Conservation (phyloP, 441 rosid genomes). For the Corymbia calophylla region DNA sequence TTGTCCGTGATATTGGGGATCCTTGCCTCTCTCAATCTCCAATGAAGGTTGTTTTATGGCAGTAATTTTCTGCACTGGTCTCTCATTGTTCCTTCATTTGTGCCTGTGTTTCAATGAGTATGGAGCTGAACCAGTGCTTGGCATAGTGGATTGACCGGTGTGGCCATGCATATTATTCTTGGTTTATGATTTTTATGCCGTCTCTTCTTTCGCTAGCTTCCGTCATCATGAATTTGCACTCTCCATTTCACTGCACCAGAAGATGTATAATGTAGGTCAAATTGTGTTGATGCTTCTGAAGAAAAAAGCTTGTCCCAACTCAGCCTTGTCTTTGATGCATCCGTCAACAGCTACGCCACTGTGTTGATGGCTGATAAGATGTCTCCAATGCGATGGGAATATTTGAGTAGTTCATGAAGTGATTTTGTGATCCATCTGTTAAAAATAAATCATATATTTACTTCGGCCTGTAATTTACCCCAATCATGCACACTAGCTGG, state of each 20-base stretch:
- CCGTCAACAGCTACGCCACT: background rate
- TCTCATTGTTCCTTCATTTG: background rate
- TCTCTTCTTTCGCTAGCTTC: background rate
- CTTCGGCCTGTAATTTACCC: background rate
- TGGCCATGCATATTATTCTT: background rate
- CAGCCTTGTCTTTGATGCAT: background rate
- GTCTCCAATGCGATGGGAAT: background rate
- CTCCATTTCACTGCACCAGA: background rate
- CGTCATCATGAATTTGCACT: background rate
- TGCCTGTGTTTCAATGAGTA: background rate
- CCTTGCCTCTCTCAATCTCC: conserved; percentile 78
- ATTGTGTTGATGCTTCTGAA: background rate
- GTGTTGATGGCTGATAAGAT: background rate
- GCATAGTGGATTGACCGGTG: background rate
- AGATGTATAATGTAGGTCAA: background rate
- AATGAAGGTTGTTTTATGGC: conserved; percentile 60
- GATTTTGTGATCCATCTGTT: background rate
- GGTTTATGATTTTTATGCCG: background rate
- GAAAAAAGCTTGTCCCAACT: background rate
- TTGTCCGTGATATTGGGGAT: conserved; percentile 80
- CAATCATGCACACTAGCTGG: background rate
- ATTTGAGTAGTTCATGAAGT: background rate
- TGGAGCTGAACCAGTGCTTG: background rate
- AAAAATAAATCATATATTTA: background rate
- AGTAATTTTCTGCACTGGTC: conserved; percentile 22